These are phyloP conservation scores for Fusarium luffae DNA, from an alignment of 2,329 filamentous ascomycete species.

Conservation along the genomic window DNA sequence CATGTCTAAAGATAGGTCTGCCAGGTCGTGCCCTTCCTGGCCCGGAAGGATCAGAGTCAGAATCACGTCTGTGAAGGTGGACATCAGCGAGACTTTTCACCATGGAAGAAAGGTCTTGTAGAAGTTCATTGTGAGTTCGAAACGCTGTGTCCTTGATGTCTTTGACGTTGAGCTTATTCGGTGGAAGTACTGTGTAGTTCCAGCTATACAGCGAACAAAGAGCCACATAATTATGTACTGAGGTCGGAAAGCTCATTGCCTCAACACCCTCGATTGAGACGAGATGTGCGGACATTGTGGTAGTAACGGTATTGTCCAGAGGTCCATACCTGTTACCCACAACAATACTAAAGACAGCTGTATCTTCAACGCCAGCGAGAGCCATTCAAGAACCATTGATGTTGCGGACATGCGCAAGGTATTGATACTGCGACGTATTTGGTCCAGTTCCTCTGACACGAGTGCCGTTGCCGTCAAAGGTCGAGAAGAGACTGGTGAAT, in stretches of 20 bases:
- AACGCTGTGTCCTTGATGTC: background rate
- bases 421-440: conserved; percentile 44
- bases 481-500: conserved; percentile 45
- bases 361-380: conserved; percentile 49
- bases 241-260: conserved; percentile 37
- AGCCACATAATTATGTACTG: conserved; percentile 41
- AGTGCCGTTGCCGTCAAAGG: background rate
- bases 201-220: conserved; percentile 55
- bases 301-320: conserved; percentile 40
- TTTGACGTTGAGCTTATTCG: conserved; percentile 46
- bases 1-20: background rate
- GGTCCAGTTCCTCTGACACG: background rate
- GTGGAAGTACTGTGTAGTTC: conserved; percentile 53
- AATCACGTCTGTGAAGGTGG: background rate
- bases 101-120: background rate
- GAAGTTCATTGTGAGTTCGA: background rate
- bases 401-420: conserved; percentile 54
- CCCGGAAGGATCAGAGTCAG: background rate
- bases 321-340: conserved; percentile 51
- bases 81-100: background rate
- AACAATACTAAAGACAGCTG: conserved; percentile 48
- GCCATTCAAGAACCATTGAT: conserved; percentile 55
- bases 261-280: conserved; percentile 53
- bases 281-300: conserved; percentile 50
- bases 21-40: background rate